These are phyloP conservation scores for Plenodomus lindquistii DNA, from an alignment of 2,329 filamentous ascomycete species.

Conservation along the genomic window DNA sequence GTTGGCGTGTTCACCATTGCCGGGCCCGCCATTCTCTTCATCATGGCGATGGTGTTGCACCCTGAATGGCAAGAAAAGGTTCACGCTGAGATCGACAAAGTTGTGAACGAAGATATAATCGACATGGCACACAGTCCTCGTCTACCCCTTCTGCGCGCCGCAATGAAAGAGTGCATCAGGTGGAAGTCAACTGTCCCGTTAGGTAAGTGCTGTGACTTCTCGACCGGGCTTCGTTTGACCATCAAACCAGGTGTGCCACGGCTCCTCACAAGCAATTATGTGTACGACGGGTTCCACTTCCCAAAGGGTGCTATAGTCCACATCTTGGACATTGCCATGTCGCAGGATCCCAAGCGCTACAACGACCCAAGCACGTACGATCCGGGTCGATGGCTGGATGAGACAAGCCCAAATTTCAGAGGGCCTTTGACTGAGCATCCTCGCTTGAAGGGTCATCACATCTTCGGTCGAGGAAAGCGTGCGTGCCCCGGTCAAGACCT, in stretches of 20 bases:
- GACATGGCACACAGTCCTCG: conserved; percentile 34
- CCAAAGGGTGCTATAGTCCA: conserved; percentile 41
- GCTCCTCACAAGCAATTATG: conserved; percentile 50
- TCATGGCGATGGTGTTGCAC: conserved; percentile 17
- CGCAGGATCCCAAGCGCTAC: conserved; percentile 47
- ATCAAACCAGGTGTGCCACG: conserved; percentile 46
- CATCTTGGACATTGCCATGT: conserved; percentile 11
- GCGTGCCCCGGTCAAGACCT: conserved; percentile 58
- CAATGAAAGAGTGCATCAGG: conserved; percentile 37
- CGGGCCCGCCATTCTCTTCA: conserved; percentile 14
- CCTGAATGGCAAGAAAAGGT: conserved; percentile 12
- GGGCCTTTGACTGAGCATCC: conserved; percentile 62
- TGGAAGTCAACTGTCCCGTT: conserved; percentile 49
- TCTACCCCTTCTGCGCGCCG: conserved; percentile 45
- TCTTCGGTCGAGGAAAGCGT: conserved; percentile 62
- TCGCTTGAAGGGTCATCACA: conserved; percentile 62
- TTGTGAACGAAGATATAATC: conserved; percentile 2
- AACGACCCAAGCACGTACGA: conserved; percentile 61
- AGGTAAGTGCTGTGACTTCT: conserved; percentile 3
- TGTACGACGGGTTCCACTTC: conserved; percentile 49
- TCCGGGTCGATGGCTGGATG: conserved; percentile 62
- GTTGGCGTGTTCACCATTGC: conserved; percentile 18
- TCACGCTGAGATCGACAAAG: conserved; percentile 9
- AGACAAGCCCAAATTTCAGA: conserved; percentile 62
- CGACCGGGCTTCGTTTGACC: background rate